phyloP scores from a whole-genome alignment of 768 basidiomycete genomes.

The Lactarius evosmus region DNA sequence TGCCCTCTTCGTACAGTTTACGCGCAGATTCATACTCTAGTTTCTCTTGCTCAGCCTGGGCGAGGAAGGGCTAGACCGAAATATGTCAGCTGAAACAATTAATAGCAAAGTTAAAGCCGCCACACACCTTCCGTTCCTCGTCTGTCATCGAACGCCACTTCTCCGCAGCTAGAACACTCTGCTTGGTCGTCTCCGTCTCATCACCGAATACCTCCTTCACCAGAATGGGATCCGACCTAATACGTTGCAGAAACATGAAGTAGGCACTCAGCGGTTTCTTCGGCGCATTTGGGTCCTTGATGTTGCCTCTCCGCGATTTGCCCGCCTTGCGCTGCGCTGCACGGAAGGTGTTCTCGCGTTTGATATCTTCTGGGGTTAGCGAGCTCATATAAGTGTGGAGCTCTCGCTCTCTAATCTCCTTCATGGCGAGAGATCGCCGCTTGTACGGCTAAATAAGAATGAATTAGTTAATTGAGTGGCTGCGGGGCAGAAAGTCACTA shows the following conservation, averaged over 20 bases:
- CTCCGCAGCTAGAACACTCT: conserved; percentile 89
- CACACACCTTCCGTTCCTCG: conserved; percentile 82
- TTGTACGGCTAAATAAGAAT: conserved; percentile 66
- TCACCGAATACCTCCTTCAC: conserved; percentile 81
- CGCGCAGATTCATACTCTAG: conserved; percentile 87
- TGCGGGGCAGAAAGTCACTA: conserved; percentile 31
- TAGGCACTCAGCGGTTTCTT: conserved; percentile 95
- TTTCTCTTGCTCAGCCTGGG: conserved; percentile 93
- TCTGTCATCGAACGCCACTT: conserved; percentile 93
- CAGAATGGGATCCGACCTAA: conserved; percentile 73
- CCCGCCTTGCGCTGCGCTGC: conserved; percentile 92
- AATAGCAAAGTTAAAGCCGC: conserved; percentile 26
- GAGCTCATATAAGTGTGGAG: conserved; percentile 82
- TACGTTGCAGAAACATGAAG: conserved; percentile 92
- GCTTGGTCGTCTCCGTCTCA: conserved; percentile 91
- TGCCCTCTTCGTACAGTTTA: conserved; percentile 83
- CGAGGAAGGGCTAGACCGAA: conserved; percentile 72
- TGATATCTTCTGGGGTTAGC: conserved; percentile 90
- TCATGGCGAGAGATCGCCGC: conserved; percentile 76
- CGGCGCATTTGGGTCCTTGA: conserved; percentile 95
- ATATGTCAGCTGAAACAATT: conserved; percentile 20
- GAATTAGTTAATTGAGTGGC: conserved; percentile 27
- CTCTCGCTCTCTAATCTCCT: conserved; percentile 81
- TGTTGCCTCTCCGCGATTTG: conserved; percentile 88
- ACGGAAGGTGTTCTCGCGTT: conserved; percentile 87